Base-by-base conservation (phyloP, 768 basidiomycete species). In the Suillus lakei region DNA sequence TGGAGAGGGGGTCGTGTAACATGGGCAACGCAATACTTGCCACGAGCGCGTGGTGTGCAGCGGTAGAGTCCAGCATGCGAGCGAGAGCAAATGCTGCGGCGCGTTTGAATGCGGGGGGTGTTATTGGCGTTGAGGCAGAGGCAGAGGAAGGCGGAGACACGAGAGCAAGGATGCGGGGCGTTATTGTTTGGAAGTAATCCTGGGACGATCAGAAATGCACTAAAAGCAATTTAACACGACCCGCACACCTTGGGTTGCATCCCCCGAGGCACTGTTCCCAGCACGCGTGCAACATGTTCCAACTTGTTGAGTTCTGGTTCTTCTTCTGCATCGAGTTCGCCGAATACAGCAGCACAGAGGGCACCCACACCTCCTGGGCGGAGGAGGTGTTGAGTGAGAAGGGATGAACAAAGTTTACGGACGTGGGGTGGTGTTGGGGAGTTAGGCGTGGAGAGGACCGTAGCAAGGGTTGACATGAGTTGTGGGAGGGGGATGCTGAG, bases 81-180 rank as follows among this genome's bases (percentile, higher is more conserved):
- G 91, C 90, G 53, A 94, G 72, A 2, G 87, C 76, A 73, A 91
- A 92, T 3, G 91, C 86, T 10, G 88, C 87, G 0, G 88, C 90
- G 23, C 89, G 83, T 62, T 79, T 82, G 69, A 90, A 84, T 3
- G 81, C 77, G 2, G 72, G 76, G 73, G 10, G 72, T 70, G 18
- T 72, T 64, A 0, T 81, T 72, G 5, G 26, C 18, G 18, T 8
- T 6, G 58, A 59, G 3, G 58, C 16, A 41, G 38, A 59, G 18
- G 56, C 12, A 16, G n/a, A 34, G 12, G 55, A 10, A 41, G 26
- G 38, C 18, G 56, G 36, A 58, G 80, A 76, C 28, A 93, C 72
- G 32, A 91, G 71, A 18, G 78, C 78, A 16, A 91, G 68, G 26
- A 92, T 76, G 53, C 83, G 81, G 6, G 91, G 87, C 9, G 88